Percentiles rank a stretch among this genome's conserved stretches.
Evolutionary conservation across 768 basidiomycete species (phyloP).

Genomic region (Leccinum longicurvipes): DNA sequence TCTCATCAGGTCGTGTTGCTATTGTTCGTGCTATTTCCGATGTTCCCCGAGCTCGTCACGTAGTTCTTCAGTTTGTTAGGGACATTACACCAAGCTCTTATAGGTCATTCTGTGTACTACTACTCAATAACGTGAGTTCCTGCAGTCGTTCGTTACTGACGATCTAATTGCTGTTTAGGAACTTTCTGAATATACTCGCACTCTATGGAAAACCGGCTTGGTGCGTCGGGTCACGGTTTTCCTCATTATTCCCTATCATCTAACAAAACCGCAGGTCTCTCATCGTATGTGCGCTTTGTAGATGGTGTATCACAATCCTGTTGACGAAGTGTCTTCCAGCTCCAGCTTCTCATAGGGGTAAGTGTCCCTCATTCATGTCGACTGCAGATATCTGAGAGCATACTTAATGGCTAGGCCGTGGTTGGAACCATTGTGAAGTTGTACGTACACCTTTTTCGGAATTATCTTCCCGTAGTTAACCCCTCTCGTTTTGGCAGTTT

Average conservation of each 20-base stretch:
- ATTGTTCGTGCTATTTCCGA: constrained; percentile 26
- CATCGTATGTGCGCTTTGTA: constrained; percentile 35
- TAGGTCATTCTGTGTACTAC: constrained; percentile 51
- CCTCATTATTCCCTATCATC: background rate
- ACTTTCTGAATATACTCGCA: constrained; percentile 36
- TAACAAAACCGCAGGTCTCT: constrained; percentile 42
- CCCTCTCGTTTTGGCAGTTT: constrained; percentile 32
- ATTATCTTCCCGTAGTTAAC: background rate
- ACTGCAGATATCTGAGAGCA: constrained; percentile 1
- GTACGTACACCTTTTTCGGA: constrained; percentile 32
- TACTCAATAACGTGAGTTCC: constrained; percentile 51
- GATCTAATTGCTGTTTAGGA: constrained; percentile 29
- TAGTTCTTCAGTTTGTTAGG: constrained; percentile 41
- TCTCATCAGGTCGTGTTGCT: constrained; percentile 29
- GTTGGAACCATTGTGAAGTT: constrained; percentile 54
- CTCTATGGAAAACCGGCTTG: constrained; percentile 43
- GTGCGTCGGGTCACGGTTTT: constrained; percentile 28
- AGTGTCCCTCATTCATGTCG: constrained; percentile 9
- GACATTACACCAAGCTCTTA: constrained; percentile 46
- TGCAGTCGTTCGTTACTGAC: background rate
- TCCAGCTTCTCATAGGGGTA: constrained; percentile 43
- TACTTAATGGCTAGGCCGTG: constrained; percentile 37
- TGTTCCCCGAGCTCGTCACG: background rate
- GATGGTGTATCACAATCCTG: constrained; percentile 4
- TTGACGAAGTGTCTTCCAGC: constrained; percentile 22